Base-by-base conservation (phyloP, 139 green algal species). In the Dunaliella primolecta region DNA sequence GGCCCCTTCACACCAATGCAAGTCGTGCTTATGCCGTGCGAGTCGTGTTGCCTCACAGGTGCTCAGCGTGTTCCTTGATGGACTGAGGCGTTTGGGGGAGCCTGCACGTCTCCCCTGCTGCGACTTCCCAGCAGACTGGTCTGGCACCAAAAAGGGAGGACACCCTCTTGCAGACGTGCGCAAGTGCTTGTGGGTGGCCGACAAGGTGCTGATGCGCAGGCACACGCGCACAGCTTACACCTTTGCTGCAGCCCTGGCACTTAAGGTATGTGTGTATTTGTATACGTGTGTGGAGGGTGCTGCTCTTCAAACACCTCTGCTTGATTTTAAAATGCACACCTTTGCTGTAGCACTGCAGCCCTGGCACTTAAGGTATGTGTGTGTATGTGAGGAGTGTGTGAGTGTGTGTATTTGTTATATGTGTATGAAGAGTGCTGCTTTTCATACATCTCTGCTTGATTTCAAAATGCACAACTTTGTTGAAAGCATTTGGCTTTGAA, bases 401-500 rank as follows among this genome's bases (percentile, higher is more conserved):
- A n/a, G n/a, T n/a, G n/a, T n/a, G n/a, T n/a, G n/a, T n/a, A n/a
- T n/a, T n/a, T n/a, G n/a, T n/a, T 25, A 3, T 80, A 38, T 1
- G 78, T 32, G 33, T 7, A 57, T 11, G 80, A 46, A 31, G 46
- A 25, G 2, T n/a, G n/a, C n/a, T n/a, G n/a, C n/a, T n/a, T n/a
- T n/a, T n/a, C n/a, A n/a, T n/a, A n/a, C n/a, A n/a, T n/a, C n/a
- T n/a, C n/a, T n/a, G n/a, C n/a, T n/a, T n/a, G n/a, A n/a, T n/a
- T n/a, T n/a, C n/a, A n/a, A n/a, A n/a, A n/a, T n/a, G n/a, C n/a
- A 89, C 82, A 83, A 80, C 30, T 91, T 91, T 77, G 84, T 74
- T 79, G n/a, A n/a, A n/a, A n/a, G n/a, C n/a, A n/a, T n/a, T n/a
- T n/a, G n/a, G n/a, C n/a, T n/a, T n/a, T n/a, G n/a, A n/a, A n/a